Evolutionary conservation across 2,329 filamentous ascomycete genomes (phyloP), one percentile per base, ranked within the genome.

Genomic region (Colletotrichum sp.): DNA sequence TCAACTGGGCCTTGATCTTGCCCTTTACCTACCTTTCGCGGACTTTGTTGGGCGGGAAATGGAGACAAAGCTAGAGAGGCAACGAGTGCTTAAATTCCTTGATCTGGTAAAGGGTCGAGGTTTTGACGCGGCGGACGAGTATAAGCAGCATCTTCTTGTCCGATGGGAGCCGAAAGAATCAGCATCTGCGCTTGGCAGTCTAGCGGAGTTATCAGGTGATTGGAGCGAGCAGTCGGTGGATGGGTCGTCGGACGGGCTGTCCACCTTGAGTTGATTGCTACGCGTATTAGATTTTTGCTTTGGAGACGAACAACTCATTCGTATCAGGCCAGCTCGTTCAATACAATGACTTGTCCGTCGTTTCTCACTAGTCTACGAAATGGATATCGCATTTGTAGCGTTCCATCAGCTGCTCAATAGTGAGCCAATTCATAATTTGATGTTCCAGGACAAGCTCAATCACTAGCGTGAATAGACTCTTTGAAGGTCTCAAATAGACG

Each of bases 21-120:
- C 64, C 11, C 15, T 72, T 1, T 72, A 68, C 15, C 18, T 72
- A 11, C 69, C 64, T 15, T 68, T 67, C 33, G 64, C 64, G 18
- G 55, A 62, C 15, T 72, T 62, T 12, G 43, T 72, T n/a, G 64
- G 64, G 16, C 24, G 27, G 21, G 36, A 72, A 6, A 68, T 72
- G 64, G 55, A 31, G 15, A 72, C 69, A 7, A 16, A 8, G 24
- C 38, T 29, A 3, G 69, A 72, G 27, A 31, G 62, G 33, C 55
- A n/a, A 21, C 18, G 69, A 0, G 38, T 68, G 57, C 24, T 72
- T 1, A 38, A 51, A 4, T 72, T 72, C 6, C 57, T 68, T 5
- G 69, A 72, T 43, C 54, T 36, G 2, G 33, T 68, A 0, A 55
- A 67, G 57, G 31, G 31, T 16, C 13, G 57, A 5, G 57, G 55